These are phyloP conservation scores for Fraxinus americana DNA, from an alignment of 257 asterid species.

Conservation along the genomic window DNA sequence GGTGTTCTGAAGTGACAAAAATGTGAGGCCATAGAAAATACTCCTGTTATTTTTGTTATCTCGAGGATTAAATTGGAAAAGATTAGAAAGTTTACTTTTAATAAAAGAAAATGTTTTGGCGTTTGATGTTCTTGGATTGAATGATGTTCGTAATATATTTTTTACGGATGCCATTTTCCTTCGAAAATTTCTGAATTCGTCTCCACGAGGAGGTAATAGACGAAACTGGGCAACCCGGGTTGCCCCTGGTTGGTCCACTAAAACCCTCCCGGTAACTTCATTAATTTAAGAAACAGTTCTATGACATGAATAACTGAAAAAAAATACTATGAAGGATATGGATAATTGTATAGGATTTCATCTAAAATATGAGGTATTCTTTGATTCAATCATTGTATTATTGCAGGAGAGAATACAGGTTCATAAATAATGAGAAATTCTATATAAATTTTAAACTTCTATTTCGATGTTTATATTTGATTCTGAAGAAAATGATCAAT, in stretches of 20 bases:
- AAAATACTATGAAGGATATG: neutral
- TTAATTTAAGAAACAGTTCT: neutral
- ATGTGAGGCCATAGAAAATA: neutral
- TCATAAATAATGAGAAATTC: no score
- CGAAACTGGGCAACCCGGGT: neutral
- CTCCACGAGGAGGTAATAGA: neutral
- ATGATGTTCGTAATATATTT: no score
- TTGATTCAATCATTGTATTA: neutral
- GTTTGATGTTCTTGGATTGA: neutral
- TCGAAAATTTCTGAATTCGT: neutral
- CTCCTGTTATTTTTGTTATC: neutral
- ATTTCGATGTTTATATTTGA: no score
- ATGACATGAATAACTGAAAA: neutral
- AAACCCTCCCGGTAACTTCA: no score
- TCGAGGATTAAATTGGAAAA: neutral
- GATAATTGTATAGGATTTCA: neutral
- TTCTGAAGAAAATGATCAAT: no score
- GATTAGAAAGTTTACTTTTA: neutral
- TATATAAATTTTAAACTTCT: no score
- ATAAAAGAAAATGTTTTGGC: neutral
- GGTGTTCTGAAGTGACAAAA: neutral
- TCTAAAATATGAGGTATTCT: neutral
- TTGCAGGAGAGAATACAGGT: no score
- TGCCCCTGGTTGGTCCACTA: no score
- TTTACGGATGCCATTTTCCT: neutral